A percentile compares a stretch with the other conserved stretches of the same genome.
Conservation (phyloP, 2,329 filamentous ascomycete species). For the Cladosporium cucumerinum region DNA sequence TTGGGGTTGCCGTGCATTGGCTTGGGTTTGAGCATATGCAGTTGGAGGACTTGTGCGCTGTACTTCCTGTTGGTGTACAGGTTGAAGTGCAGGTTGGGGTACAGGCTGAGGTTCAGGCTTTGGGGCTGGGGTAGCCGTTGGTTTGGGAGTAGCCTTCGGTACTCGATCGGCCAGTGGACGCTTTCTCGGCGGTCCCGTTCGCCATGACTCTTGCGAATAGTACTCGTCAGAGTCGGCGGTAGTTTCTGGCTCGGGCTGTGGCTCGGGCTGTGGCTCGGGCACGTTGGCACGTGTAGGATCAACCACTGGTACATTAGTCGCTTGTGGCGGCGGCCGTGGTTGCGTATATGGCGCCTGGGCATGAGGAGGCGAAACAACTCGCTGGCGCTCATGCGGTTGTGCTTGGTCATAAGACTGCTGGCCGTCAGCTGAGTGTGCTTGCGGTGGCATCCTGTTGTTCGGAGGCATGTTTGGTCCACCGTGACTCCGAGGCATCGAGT, state of each 20-base stretch:
- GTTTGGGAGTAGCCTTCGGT: neutral
- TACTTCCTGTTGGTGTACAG: neutral
- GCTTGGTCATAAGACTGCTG: neutral
- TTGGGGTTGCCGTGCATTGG: neutral
- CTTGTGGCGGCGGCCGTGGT: neutral
- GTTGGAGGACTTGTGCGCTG: neutral
- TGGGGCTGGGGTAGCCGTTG: neutral
- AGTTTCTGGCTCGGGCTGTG: neutral
- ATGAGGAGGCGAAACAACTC: neutral
- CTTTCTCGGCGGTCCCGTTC: constrained; percentile 2
- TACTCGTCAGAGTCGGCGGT: neutral
- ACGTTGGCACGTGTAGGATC: neutral
- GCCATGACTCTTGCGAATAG: constrained; percentile 2
- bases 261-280: neutral
- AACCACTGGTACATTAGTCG: neutral
- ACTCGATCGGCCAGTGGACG: neutral
- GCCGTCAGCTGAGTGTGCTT: neutral
- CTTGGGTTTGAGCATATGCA: neutral
- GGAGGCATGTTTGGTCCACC: neutral
- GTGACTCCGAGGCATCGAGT: neutral
- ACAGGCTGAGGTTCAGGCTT: neutral
- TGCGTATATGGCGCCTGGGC: neutral
- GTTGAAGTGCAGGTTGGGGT: neutral
- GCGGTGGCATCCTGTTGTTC: neutral
- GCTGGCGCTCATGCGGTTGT: neutral